These are phyloP conservation scores for Pestalotiopsis sp. DNA, from an alignment of 2,329 filamentous ascomycete species.

Conservation along the genomic window DNA sequence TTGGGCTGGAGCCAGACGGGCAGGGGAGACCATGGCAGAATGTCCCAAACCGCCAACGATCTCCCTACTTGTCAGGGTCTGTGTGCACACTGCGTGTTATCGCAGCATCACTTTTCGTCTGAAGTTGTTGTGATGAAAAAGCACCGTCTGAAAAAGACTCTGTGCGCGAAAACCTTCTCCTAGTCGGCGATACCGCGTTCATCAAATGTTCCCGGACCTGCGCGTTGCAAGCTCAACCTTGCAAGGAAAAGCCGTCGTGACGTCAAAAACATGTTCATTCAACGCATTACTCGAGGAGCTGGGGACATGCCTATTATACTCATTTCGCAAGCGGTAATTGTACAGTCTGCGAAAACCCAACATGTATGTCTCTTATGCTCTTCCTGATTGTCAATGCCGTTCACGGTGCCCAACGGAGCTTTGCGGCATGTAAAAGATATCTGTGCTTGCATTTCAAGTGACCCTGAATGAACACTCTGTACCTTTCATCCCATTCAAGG, in stretches of 20 bases:
- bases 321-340: background rate
- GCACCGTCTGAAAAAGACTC: background rate
- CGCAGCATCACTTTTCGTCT: background rate
- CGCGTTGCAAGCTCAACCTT: background rate
- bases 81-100: background rate
- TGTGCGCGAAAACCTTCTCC: background rate
- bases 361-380: background rate
- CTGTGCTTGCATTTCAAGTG: background rate
- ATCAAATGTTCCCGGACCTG: background rate
- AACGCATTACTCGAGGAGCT: background rate
- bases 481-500: no score
- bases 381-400: background rate
- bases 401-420: background rate
- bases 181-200: background rate
- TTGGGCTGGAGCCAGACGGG: background rate
- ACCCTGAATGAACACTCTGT: background rate
- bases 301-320: background rate
- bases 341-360: background rate
- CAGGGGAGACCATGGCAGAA: background rate
- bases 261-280: background rate
- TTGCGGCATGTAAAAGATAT: background rate
- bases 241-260: background rate
- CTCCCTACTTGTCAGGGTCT: background rate
- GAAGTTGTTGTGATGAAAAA: background rate
- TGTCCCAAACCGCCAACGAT: background rate